Base-by-base conservation (phyloP, 108 stramenopile genomes). In the Pinguiococcus pyrenoidosus region DNA sequence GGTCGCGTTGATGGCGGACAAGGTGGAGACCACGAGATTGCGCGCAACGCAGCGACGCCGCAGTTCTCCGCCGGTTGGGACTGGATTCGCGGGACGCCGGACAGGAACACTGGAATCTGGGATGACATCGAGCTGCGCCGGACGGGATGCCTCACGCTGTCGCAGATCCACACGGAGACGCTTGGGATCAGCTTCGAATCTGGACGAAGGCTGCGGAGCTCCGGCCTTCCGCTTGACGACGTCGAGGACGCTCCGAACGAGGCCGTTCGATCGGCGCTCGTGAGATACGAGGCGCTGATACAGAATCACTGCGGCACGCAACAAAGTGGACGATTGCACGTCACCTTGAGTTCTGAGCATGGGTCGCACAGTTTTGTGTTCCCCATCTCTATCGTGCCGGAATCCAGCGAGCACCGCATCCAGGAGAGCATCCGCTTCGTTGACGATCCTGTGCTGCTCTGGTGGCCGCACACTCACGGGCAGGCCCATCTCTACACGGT, bases 11-110 rank as follows among this genome's bases (percentile, higher is more conserved):
- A 29, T 1, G 36, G 58, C 23, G 56, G 62, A 22, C 71, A 73
- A 47, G 75, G 75, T 21, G 75, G 71, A 5, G 59, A 72, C 44
- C 75, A 76, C 51, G 30, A 50, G 29, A 16, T 76, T 2, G 71
- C 75, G 9, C 28, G 66, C 44, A 54, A 71, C 25, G 69, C 66
- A 8, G 51, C 66, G 2, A 63, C 66, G 28, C 48, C 61, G 40
- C 76, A 77, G 51, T 77, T 60, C 33, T 51, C 49, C 17, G 54
- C 37, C 0, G 76, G 76, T 6, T 77, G 72, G 72, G 72, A 77
- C 64, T 76, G 75, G 75, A 62, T 66, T 25, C 60, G 54, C 17
- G 37, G 52, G 10, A 65, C 56, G 9, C 75, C 75, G 0, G 74
- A 75, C 51, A 50, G 74, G 3, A 56, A 51, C 36, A 66, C 68